Base-by-base conservation (phyloP, 148 eudicot genomes). In the Amaranthus palmeri region DNA sequence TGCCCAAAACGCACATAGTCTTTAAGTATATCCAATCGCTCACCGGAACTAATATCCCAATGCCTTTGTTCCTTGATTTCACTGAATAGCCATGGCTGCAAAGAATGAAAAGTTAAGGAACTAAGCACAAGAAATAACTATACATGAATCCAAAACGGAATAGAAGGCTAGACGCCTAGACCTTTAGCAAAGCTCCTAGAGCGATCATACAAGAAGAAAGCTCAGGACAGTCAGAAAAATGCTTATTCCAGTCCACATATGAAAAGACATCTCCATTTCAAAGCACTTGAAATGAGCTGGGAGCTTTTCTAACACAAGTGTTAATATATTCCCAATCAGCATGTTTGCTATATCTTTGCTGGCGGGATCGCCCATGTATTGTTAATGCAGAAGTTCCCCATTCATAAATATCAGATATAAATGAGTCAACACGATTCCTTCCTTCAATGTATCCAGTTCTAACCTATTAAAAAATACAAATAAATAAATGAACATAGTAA, bases 31-130 rank as follows among this genome's bases (percentile, higher is more conserved):
- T 92, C 81, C 12, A 96, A 74, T 15, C 99, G 85, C 70, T 96
- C 99, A 43, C 88, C 84, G 46, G 99, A 88, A 52, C 85, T 90
- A 65, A 96, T 96, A 75, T 96, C 99, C 99, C 99, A 96, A 62
- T 90, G 85, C 80, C 97, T 87, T 75, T 90, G 99, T 78, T 96
- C 99, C 85, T 96, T 96, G 52, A 96, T 88, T 85, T 96, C 99
- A 71, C 97, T 96, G 69, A 96, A 96, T 76, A 96, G 54, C 99
- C 99, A 96, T 15, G 99, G 99, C 99, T 95, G 88, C 83, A 84
- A 78, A 61, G 54, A 67, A 10, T 42, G n/a, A 51, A 40, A 45
- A 6, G 18, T 8, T n/a, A 3, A 52, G 25, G 25, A 58, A 60
- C 13, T 3, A 65, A 51, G 4, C 10, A 25, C 15, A 0, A 3